Percentiles rank a stretch among this genome's conserved stretches.
Conservation (phyloP, 75 land plant species). For the Pseudotsuga menziesii region DNA sequence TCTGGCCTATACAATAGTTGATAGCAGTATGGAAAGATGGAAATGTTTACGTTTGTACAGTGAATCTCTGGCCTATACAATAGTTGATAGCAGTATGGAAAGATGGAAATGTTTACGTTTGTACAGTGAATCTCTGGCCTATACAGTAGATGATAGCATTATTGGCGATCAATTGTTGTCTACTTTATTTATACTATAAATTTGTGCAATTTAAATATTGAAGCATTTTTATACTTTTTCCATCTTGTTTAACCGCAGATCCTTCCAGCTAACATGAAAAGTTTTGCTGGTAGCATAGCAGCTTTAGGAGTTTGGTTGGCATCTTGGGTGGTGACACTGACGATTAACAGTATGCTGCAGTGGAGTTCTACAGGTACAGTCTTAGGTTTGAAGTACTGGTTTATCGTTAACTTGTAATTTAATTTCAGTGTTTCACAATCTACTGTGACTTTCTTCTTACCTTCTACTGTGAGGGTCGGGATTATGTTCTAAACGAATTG, state of each 20-base stretch:
- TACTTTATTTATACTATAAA: neutral
- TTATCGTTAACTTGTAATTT: neutral
- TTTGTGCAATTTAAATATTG: neutral
- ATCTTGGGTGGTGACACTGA: slow-evolving; percentile 57
- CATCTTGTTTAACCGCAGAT: slow-evolving; percentile 31
- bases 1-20: too few relatives aligned
- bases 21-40: too few relatives aligned
- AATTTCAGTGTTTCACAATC: too few relatives aligned
- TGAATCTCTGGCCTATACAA: too few relatives aligned
- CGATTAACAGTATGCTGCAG: slow-evolving; percentile 48
- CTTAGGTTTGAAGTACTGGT: neutral
- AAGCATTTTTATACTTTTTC: neutral
- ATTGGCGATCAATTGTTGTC: neutral
- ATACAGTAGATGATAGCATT: too few relatives aligned
- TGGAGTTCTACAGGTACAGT: slow-evolving; percentile 68
- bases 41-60: too few relatives aligned
- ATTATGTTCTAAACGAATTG: neutral
- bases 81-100: too few relatives aligned
- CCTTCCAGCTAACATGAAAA: slow-evolving; percentile 63
- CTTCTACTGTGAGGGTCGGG: neutral
- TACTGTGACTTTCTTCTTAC: neutral
- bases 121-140: too few relatives aligned
- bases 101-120: too few relatives aligned
- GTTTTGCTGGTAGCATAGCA: slow-evolving; percentile 81
- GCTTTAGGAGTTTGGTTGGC: slow-evolving; percentile 62